Evolutionary conservation across 2,329 filamentous ascomycete species (phyloP).

Genomic region (Penicillium sp.): DNA sequence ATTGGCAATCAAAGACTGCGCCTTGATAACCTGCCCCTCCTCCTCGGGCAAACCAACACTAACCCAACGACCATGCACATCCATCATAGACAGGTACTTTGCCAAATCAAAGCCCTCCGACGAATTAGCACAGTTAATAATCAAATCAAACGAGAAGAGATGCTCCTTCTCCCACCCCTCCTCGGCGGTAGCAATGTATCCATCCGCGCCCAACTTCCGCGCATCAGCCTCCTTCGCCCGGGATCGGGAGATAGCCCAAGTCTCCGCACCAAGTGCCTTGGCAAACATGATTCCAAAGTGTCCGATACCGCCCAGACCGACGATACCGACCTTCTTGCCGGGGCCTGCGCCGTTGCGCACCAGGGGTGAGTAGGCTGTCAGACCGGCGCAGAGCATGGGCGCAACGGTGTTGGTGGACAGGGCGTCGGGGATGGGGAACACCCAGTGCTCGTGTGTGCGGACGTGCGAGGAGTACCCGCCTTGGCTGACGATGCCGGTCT

Average conservation of each 20-base stretch:
- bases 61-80: slow-evolving; percentile 81
- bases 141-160: slow-evolving; percentile 65
- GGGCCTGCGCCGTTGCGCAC: slow-evolving; percentile 76
- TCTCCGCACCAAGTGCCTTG: slow-evolving; percentile 69
- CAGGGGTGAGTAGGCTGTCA: slow-evolving; percentile 80
- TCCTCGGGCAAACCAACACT: slow-evolving; percentile 81
- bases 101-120: slow-evolving; percentile 69
- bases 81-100: slow-evolving; percentile 77
- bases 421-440: slow-evolving; percentile 72
- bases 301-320: slow-evolving; percentile 67
- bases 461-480: slow-evolving; percentile 73
- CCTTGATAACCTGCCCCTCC: slow-evolving; percentile 71
- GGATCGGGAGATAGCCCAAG: slow-evolving; percentile 66
- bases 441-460: slow-evolving; percentile 77
- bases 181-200: slow-evolving; percentile 64
- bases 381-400: slow-evolving; percentile 83
- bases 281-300: slow-evolving; percentile 75
- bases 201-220: slow-evolving; percentile 63
- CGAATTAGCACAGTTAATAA: slow-evolving; percentile 76
- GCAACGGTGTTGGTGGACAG: slow-evolving; percentile 68
- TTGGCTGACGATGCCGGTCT: slow-evolving; percentile 68
- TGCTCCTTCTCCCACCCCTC: slow-evolving; percentile 64
- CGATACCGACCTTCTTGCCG: slow-evolving; percentile 57
- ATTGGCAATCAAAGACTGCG: slow-evolving; percentile 76
- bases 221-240: slow-evolving; percentile 66